Percentiles rank a stretch among this genome's conserved stretches.
phyloP scores from a whole-genome alignment of 371 early-diverging fungal genomes.

The Neoconidiobolus thromboides region DNA sequence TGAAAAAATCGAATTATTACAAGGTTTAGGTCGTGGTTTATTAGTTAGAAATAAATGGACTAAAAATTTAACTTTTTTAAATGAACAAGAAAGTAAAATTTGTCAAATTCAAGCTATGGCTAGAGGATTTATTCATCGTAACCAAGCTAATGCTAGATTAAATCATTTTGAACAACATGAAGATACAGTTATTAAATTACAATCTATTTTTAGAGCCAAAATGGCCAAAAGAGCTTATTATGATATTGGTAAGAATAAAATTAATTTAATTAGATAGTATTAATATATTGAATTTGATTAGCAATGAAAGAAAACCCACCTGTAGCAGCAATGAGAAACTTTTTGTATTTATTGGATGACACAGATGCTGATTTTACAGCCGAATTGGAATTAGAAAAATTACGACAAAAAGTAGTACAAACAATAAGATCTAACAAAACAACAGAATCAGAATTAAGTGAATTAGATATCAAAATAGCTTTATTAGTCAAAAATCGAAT shows the following conservation, averaged over 20 bases:
- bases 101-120: conserved; percentile 3
- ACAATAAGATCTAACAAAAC: conserved; percentile 78
- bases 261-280: not conserved
- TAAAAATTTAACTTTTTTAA: not conserved
- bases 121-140: conserved; percentile 9
- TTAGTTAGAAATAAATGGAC: not conserved
- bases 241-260: conserved; percentile 40
- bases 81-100: not conserved
- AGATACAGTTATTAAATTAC: conserved; percentile 62
- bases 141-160: conserved; percentile 20
- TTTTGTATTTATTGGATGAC: conserved; percentile 77
- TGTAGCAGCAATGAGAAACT: conserved; percentile 59
- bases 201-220: conserved; percentile 65
- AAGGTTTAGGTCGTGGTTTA: conserved; percentile 4
- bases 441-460: conserved; percentile 61
- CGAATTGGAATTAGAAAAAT: conserved; percentile 69
- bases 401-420: conserved; percentile 68
- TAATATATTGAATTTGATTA: conserved; percentile 7
- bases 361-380: conserved; percentile 81
- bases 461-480: conserved; percentile 90
- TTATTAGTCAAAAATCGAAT: conserved; percentile 93
- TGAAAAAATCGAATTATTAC: not conserved
- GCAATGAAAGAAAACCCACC: conserved; percentile 58
- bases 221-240: conserved; percentile 60
- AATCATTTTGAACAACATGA: conserved; percentile 43